phyloP scores from a whole-genome alignment of 352 stramenopile genomes.

The Phytophthora nicotianae region DNA sequence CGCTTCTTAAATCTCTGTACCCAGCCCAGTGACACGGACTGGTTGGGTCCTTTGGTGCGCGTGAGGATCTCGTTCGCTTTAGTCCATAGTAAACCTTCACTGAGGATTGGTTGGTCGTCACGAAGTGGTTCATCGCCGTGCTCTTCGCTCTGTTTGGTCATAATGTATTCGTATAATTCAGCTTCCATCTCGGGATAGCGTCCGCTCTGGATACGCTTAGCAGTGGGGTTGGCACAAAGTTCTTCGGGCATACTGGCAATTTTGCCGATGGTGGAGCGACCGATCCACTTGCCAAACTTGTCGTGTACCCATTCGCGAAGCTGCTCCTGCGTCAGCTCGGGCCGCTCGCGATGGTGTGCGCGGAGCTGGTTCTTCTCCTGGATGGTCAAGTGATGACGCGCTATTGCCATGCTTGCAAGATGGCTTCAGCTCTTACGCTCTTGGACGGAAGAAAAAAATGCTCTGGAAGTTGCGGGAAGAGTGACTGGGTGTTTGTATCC shows the following conservation, averaged over 20 bases:
- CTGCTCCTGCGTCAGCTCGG: constrained; percentile 46
- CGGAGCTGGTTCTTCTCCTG: constrained; percentile 47
- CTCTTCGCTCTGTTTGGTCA: constrained; percentile 10
- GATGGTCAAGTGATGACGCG: constrained; percentile 46
- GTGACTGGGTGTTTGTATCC: background rate
- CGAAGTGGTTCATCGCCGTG: constrained; percentile 1
- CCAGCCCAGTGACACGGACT: constrained; percentile 40
- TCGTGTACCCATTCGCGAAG: constrained; percentile 41
- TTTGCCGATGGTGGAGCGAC: constrained; percentile 46
- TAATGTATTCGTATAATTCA: constrained; percentile 27
- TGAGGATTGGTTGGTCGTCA: constrained; percentile 18
- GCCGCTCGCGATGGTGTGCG: constrained; percentile 24
- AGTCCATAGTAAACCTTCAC: constrained; percentile 34
- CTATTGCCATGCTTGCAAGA: constrained; percentile 9
- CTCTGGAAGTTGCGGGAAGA: constrained; percentile 11
- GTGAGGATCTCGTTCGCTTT: constrained; percentile 49
- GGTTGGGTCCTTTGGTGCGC: constrained; percentile 10
- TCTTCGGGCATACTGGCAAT: constrained; percentile 37
- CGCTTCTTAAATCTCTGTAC: constrained; percentile 47
- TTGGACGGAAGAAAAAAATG: constrained; percentile 18
- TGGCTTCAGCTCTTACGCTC: constrained; percentile 33
- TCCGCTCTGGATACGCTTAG: constrained; percentile 40
- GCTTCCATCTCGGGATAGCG: constrained; percentile 46
- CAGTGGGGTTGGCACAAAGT: constrained; percentile 30
- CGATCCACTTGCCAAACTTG: constrained; percentile 42